Conservation (phyloP, 202 grass and related monocot species). For the Carex sylvatica region DNA sequence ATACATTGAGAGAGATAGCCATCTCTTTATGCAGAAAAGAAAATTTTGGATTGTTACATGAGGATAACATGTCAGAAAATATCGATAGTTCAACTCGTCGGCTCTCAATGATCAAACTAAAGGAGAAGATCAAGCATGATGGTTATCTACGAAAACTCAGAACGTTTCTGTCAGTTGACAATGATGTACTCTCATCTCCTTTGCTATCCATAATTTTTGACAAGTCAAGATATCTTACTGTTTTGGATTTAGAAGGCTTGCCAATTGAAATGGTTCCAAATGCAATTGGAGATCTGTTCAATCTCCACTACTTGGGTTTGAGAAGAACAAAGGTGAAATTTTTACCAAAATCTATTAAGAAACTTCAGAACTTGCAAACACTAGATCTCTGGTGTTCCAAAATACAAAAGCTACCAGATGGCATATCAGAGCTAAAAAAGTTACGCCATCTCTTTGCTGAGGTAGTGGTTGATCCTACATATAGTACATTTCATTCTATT, state of each 20-base stretch:
- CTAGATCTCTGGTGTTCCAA: no score
- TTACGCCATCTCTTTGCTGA: no score
- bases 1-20: conserved; percentile 30
- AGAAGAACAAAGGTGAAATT: conserved; percentile 6
- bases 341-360: neutral
- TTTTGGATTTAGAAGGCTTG: conserved; percentile 27
- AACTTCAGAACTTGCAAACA: neutral
- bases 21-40: conserved; percentile 28
- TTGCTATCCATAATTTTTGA: conserved; percentile 22
- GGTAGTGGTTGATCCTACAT: no score
- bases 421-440: no score
- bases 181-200: neutral
- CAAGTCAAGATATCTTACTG: conserved; percentile 31
- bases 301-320: conserved; percentile 36
- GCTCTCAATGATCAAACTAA: conserved; percentile 10
- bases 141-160: conserved; percentile 5
- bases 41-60: neutral
- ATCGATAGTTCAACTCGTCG: neutral
- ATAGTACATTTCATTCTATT: no score
- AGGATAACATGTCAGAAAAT: neutral
- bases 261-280: conserved; percentile 6
- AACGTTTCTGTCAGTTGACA: conserved; percentile 38
- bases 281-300: conserved; percentile 30
- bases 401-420: no score
- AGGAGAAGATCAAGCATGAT: neutral